phyloP scores from a whole-genome alignment of 225 moss, liverwort and hornwort genomes.

The Bryum argenteum region DNA sequence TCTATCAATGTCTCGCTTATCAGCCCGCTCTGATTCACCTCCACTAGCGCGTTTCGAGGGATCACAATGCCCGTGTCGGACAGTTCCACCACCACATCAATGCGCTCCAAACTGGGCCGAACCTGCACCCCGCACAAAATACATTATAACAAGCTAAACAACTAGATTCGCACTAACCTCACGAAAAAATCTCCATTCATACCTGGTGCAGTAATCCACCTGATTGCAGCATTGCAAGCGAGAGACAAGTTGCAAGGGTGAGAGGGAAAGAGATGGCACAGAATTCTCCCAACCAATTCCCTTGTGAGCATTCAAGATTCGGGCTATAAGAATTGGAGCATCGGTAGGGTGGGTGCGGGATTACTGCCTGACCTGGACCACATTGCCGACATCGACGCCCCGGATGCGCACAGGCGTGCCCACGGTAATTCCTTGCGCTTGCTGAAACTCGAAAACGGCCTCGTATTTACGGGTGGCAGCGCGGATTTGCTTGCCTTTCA shows the following conservation, averaged over 20 bases:
- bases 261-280: too few relatives aligned
- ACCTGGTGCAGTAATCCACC: too few relatives aligned
- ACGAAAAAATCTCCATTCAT: not conserved
- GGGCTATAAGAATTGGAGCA: too few relatives aligned
- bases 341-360: too few relatives aligned
- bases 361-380: conserved; percentile 55
- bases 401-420: conserved; percentile 96
- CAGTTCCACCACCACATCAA: conserved; percentile 87
- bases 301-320: not conserved
- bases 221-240: too few relatives aligned
- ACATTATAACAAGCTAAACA: not conserved
- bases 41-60: conserved; percentile 91
- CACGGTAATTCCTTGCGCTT: conserved; percentile 92
- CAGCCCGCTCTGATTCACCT: conserved; percentile 93
- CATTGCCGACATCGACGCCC: conserved; percentile 94
- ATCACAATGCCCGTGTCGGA: conserved; percentile 78
- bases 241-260: too few relatives aligned
- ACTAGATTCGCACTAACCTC: not conserved
- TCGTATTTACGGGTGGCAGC: conserved; percentile 70
- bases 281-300: too few relatives aligned
- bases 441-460: conserved; percentile 82
- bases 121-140: conserved; percentile 45
- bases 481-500: conserved; percentile 83
- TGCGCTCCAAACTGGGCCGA: conserved; percentile 86
- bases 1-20: conserved; percentile 96